These are phyloP conservation scores for Salvia miltiorrhiza DNA, from an alignment of 257 asterid genomes.

Conservation along the genomic window DNA sequence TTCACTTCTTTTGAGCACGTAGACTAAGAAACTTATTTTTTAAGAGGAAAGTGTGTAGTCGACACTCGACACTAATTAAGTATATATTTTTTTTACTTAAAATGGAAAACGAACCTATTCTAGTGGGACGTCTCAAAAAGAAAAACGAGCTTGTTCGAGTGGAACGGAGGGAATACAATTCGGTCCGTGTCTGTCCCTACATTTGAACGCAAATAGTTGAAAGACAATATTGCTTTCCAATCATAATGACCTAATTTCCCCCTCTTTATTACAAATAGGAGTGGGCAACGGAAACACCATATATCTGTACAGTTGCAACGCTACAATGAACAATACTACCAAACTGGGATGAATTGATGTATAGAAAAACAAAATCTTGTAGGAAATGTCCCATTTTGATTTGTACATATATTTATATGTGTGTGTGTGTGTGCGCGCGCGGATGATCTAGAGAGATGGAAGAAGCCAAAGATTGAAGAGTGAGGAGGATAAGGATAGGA, in stretches of 20 bases:
- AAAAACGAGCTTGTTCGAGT: too few species aligned
- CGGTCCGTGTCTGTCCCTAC: too few species aligned
- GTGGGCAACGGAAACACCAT: slow-evolving; percentile 10
- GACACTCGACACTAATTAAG: too few species aligned
- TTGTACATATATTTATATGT: background rate
- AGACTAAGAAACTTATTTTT: too few species aligned
- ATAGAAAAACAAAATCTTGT: slow-evolving; percentile 23
- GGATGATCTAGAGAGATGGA: slow-evolving; percentile 43
- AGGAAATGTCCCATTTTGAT: slow-evolving; percentile 19
- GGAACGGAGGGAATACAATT: too few species aligned
- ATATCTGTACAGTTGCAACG: slow-evolving; percentile 32
- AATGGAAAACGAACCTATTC: too few species aligned
- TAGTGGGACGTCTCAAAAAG: too few species aligned
- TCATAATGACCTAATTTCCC: background rate
- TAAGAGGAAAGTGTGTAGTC: too few species aligned
- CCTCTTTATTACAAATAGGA: slow-evolving; percentile 22
- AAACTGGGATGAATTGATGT: background rate
- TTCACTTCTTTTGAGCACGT: too few species aligned
- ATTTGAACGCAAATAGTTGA: background rate
- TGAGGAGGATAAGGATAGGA: slow-evolving; percentile 66
- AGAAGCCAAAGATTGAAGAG: slow-evolving; percentile 91
- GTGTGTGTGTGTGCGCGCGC: background rate
- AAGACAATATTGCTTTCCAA: background rate
- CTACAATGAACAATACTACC: slow-evolving; percentile 21
- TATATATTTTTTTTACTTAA: too few species aligned